Conservation (phyloP, 2,329 filamentous ascomycete species). For the Ceratocystiopsis brevicomis region DNA sequence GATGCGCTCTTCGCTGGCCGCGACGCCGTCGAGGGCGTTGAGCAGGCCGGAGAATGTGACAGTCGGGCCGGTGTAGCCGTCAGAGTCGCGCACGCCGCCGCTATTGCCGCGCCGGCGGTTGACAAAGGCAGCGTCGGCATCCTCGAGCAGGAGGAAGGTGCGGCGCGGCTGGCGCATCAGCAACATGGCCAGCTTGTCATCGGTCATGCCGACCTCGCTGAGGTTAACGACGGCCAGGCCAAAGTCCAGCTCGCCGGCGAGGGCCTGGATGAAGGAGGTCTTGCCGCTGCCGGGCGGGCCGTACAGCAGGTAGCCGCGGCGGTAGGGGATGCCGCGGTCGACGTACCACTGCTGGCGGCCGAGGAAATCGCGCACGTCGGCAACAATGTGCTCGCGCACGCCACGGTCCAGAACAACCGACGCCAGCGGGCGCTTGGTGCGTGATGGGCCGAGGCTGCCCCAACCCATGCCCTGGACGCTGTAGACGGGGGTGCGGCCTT, state of each 20-base stretch:
- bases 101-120: constrained; percentile 37
- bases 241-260: constrained; percentile 84
- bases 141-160: constrained; percentile 69
- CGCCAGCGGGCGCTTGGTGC: constrained; percentile 68
- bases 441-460: constrained; percentile 65
- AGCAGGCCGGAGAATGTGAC: constrained; percentile 88
- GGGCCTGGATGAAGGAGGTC: constrained; percentile 86
- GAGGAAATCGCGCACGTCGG: constrained; percentile 69
- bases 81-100: constrained; percentile 47
- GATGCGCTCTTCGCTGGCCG: constrained; percentile 82
- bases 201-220: constrained; percentile 74
- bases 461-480: constrained; percentile 71
- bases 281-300: constrained; percentile 84
- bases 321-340: constrained; percentile 85
- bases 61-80: constrained; percentile 72
- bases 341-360: constrained; percentile 70
- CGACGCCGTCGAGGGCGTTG: constrained; percentile 76
- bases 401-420: constrained; percentile 77
- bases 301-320: constrained; percentile 73
- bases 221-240: constrained; percentile 85
- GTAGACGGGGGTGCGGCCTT: constrained; percentile 88
- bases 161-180: constrained; percentile 69
- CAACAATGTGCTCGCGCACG: constrained; percentile 62
- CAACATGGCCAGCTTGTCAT: constrained; percentile 72
- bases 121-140: constrained; percentile 78